Evolutionary conservation across 2,329 filamentous ascomycete species (phyloP).

Genomic region (Hymenoscyphus infarciens): DNA sequence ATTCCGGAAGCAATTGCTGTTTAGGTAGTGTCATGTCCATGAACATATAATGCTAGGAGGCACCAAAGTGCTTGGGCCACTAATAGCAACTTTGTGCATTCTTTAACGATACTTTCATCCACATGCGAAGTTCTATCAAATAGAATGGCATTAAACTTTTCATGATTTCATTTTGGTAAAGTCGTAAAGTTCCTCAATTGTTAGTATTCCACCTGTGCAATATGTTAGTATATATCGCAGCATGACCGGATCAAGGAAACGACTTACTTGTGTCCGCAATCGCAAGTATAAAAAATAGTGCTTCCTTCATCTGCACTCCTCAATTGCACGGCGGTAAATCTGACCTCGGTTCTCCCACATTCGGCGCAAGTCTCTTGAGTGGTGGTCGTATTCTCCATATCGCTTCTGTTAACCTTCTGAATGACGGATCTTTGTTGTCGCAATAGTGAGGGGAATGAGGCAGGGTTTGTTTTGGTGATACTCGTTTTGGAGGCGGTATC

Average conservation of each 20-base stretch:
- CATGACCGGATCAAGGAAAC: background rate
- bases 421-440: slow-evolving; percentile 83
- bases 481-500: slow-evolving; percentile 75
- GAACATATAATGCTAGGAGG: slow-evolving; percentile 16
- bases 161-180: background rate
- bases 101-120: slow-evolving; percentile 7
- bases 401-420: slow-evolving; percentile 74
- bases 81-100: slow-evolving; percentile 23
- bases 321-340: slow-evolving; percentile 79
- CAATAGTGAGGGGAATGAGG: slow-evolving; percentile 86
- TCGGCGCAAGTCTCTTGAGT: slow-evolving; percentile 71
- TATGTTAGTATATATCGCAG: slow-evolving; percentile 13
- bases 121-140: background rate
- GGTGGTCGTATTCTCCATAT: slow-evolving; percentile 69
- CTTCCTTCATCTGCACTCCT: slow-evolving; percentile 93
- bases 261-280: slow-evolving; percentile 77
- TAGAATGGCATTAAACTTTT: background rate
- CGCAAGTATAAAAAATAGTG: slow-evolving; percentile 85
- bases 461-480: slow-evolving; percentile 78
- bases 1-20: slow-evolving; percentile 59
- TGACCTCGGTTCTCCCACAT: slow-evolving; percentile 79
- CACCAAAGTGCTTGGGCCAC: slow-evolving; percentile 36
- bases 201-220: slow-evolving; percentile 36
- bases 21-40: slow-evolving; percentile 16
- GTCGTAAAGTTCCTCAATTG: slow-evolving; percentile 31